These are phyloP conservation scores for Pelagophyceae sp. DNA, from an alignment of 352 stramenopile genomes.

Conservation along the genomic window DNA sequence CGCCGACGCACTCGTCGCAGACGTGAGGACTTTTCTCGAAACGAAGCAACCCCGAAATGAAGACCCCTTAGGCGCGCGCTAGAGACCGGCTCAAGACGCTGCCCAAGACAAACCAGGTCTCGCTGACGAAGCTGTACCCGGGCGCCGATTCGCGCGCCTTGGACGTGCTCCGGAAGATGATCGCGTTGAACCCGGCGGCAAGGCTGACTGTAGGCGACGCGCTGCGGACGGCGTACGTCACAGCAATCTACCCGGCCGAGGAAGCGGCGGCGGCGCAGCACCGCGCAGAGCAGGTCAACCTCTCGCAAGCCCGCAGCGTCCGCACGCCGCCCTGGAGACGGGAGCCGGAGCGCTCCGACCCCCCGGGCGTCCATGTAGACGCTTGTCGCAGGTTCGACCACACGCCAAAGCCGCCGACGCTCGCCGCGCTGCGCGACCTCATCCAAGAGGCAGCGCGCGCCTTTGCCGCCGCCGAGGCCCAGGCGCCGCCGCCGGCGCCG, in stretches of 20 bases:
- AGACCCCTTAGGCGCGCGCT: not conserved
- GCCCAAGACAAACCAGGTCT: not conserved
- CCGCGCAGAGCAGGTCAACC: too few species aligned
- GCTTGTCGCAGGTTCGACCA: too few species aligned
- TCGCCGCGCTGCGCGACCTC: not conserved
- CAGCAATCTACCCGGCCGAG: too few species aligned
- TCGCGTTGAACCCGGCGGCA: not conserved
- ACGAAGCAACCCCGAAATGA: not conserved
- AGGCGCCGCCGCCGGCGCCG: not conserved
- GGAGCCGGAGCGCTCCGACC: not conserved
- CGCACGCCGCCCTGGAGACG: not conserved
- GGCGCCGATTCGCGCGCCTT: not conserved
- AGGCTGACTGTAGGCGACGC: not conserved
- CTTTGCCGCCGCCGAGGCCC: not conserved
- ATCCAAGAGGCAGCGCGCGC: not conserved
- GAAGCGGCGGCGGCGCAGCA: too few species aligned
- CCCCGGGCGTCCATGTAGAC: not conserved
- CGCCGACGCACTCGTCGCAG: not conserved
- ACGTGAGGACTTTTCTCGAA: not conserved
- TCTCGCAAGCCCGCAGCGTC: too few species aligned
- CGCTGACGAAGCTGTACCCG: not conserved
- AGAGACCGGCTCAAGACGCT: not conserved
- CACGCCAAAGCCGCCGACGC: not conserved
- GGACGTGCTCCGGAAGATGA: not conserved
- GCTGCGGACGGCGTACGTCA: not conserved